Percentiles rank a stretch among this genome's conserved stretches.
These are phyloP conservation scores for Cladophialophora bantiana DNA, from an alignment of 2,329 filamentous ascomycete species.

Conservation along the genomic window DNA sequence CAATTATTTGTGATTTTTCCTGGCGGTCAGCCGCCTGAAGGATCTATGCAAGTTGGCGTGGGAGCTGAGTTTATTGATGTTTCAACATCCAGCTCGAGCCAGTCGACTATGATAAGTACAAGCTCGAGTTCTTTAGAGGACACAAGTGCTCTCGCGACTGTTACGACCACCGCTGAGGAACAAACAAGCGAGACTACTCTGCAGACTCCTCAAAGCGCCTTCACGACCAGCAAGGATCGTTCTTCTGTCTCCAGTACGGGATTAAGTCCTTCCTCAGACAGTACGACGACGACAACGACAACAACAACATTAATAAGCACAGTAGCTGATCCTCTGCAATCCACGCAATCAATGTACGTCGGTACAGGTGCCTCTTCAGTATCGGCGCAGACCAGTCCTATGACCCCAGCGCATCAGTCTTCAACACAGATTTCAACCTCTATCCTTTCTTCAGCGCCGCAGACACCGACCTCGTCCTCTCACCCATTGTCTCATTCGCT, in stretches of 20 bases:
- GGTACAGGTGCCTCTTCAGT: neutral
- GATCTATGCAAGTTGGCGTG: slow-evolving; percentile 20
- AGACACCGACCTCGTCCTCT: neutral
- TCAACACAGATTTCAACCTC: neutral
- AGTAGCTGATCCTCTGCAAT: neutral
- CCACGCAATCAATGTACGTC: neutral
- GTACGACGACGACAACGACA: neutral
- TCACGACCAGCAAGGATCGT: neutral
- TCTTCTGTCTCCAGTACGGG: neutral
- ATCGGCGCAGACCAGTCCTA: neutral
- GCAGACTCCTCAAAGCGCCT: neutral
- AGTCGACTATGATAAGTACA: neutral
- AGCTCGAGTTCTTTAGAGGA: neutral
- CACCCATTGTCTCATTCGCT: neutral
- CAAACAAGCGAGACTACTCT: neutral
- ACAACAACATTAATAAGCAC: neutral
- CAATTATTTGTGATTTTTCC: slow-evolving; percentile 23
- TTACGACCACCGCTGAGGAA: neutral
- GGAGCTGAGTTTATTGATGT: slow-evolving; percentile 16
- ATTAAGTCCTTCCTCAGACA: neutral
- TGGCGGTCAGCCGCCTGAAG: slow-evolving; percentile 19
- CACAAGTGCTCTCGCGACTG: neutral
- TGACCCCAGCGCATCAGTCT: neutral
- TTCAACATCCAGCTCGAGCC: slow-evolving; percentile 3
- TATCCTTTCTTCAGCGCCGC: neutral